Base-by-base conservation (phyloP, 169 alveolate genomes). In the Blepharisma undulans region DNA sequence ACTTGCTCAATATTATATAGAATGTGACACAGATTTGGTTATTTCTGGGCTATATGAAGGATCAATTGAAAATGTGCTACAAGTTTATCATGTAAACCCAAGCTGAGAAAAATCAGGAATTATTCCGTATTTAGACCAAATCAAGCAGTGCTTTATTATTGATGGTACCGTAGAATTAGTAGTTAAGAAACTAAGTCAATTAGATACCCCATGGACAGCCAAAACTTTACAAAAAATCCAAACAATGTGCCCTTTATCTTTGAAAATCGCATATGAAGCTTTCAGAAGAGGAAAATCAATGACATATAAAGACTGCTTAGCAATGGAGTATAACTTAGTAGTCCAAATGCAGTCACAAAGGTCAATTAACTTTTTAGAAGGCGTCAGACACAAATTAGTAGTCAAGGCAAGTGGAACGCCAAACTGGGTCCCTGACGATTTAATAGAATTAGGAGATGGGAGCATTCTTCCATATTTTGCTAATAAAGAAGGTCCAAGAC, bases 1-100 rank as follows among this genome's bases (percentile, higher is more conserved):
- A 12, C 76, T 97, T 25, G 98, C 98, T 59, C 95, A 96, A 48
- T 94, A 93, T 89, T 97, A 84, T 90, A 95, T 97, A 16, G 93
- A 94, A 59, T 76, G 88, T 76, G 81, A 25, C 29, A 60, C 74
- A 22, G 78, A 34, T 25, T 25, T 25, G 7, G 16, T 36, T 10
- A 82, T n/a, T 21, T n/a, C 25, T 22, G 22, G 33, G 12, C 27
- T 48, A 21, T 60, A 25, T 10, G 27, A 22, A 21, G 22, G 32
- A 36, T 72, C 34, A 21, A 72, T 22, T 7, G 72, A 25, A 60
- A 19, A 25, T 4, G 36, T 59, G 1, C 27, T 48, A 48, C 66
- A 32, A 22, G 72, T n/a, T 6, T 59, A 36, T n/a, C 76, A 32
- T 10, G 60, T 22, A 36, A 22, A 21, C 76, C 89, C 89, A 36